Conservation (phyloP, 1,284 basidiomycete species). For the Moniliophthora roreri region DNA sequence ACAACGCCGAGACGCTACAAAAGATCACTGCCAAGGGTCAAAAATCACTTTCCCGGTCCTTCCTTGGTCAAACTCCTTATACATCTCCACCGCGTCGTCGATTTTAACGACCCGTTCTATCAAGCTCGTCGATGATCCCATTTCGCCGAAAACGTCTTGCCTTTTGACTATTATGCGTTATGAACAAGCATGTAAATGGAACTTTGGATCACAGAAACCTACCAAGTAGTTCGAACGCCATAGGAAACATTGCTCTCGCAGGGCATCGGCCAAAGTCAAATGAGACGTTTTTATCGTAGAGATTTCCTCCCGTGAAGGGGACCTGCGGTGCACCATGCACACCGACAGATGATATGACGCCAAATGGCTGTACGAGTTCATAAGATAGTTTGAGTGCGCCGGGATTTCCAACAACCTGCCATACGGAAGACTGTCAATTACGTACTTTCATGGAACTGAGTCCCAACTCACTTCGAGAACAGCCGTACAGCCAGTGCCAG, state of each 20-base stretch:
- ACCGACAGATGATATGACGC: conserved; percentile 79
- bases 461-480: conserved; percentile 57
- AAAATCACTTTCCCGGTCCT: conserved; percentile 74
- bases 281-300: conserved; percentile 84
- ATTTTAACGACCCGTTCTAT: conserved; percentile 65
- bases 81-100: conserved; percentile 53
- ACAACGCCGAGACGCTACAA: no score
- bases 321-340: conserved; percentile 59
- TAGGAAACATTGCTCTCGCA: conserved; percentile 76
- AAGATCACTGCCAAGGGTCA: conserved; percentile 56
- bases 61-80: conserved; percentile 68
- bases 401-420: conserved; percentile 78
- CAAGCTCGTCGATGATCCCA: conserved; percentile 57
- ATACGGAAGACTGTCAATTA: conserved; percentile 1
- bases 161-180: conserved; percentile 41
- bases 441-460: not conserved
- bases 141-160: conserved; percentile 66
- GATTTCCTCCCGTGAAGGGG: conserved; percentile 59
- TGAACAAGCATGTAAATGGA: not conserved
- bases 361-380: conserved; percentile 78
- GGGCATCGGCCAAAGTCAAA: conserved; percentile 87
- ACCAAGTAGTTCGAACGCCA: conserved; percentile 70
- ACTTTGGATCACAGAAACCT: conserved; percentile 9
- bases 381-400: conserved; percentile 74
- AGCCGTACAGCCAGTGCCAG: conserved; percentile 57